Conservation (phyloP, 208 protist species). For the Acanthamoeba sp. region DNA sequence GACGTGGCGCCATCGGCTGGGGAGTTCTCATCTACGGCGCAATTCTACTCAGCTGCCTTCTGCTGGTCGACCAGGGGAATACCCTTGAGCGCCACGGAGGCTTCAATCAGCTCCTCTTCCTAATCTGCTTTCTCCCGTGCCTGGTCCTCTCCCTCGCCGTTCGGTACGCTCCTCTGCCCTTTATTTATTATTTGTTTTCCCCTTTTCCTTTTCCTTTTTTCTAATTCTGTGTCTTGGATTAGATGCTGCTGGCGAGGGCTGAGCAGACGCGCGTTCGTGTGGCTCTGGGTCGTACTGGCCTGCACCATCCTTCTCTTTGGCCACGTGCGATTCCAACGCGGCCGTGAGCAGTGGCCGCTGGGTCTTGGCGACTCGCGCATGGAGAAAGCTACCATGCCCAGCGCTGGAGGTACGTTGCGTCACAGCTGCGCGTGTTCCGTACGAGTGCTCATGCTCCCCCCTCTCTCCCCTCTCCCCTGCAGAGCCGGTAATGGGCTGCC, state of each 20-base stretch:
- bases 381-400: background rate
- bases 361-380: constrained; percentile 43
- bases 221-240: background rate
- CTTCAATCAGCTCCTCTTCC: constrained; percentile 55
- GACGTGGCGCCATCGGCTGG: background rate
- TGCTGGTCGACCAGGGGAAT: constrained; percentile 44
- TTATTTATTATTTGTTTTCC: no score
- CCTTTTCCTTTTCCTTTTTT: background rate
- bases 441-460: background rate
- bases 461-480: background rate
- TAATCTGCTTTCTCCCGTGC: constrained; percentile 38
- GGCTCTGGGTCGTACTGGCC: constrained; percentile 24
- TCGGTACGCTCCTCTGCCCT: background rate
- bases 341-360: constrained; percentile 7
- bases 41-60: background rate
- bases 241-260: constrained; percentile 53
- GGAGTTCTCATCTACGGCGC: background rate
- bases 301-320: background rate
- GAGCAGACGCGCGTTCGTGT: background rate
- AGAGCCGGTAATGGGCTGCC: constrained; percentile 2
- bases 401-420: no score
- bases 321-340: constrained; percentile 22
- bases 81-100: constrained; percentile 31
- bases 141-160: background rate
- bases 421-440: no score